phyloP scores from a whole-genome alignment of 257 asterid genomes.

The Fraxinus americana region DNA sequence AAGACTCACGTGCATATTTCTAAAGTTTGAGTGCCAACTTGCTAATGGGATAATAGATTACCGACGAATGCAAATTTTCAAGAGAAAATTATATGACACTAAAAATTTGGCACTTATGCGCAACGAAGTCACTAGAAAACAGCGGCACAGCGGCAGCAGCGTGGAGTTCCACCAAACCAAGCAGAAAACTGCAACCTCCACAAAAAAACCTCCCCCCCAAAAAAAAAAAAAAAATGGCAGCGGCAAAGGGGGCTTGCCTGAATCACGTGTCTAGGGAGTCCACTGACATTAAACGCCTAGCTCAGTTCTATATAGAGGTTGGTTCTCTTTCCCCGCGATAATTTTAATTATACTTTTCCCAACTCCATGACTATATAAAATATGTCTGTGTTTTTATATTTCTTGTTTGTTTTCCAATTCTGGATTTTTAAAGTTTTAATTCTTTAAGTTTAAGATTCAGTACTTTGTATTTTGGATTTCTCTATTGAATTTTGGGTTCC shows the following conservation, averaged over 20 bases:
- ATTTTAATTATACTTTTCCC: constrained; percentile 3
- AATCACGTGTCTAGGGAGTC: constrained; percentile 87
- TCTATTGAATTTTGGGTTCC: no score
- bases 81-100: no score
- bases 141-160: no score
- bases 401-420: constrained; percentile 1
- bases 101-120: no score
- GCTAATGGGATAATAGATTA: no score
- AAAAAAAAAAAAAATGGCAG: constrained; percentile 41
- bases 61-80: no score
- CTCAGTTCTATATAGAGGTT: constrained; percentile 80
- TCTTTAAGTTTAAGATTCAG: neutral
- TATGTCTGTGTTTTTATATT: neutral
- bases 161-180: no score
- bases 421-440: neutral
- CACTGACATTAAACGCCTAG: constrained; percentile 66
- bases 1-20: no score
- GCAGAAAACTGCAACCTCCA: no score
- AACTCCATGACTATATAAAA: neutral
- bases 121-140: no score
- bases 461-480: neutral
- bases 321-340: neutral
- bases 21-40: no score
- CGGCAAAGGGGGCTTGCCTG: constrained; percentile 66
- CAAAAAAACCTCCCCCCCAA: neutral